phyloP scores from a whole-genome alignment of 2,329 filamentous ascomycete genomes.

The Ophiostoma australiae region DNA sequence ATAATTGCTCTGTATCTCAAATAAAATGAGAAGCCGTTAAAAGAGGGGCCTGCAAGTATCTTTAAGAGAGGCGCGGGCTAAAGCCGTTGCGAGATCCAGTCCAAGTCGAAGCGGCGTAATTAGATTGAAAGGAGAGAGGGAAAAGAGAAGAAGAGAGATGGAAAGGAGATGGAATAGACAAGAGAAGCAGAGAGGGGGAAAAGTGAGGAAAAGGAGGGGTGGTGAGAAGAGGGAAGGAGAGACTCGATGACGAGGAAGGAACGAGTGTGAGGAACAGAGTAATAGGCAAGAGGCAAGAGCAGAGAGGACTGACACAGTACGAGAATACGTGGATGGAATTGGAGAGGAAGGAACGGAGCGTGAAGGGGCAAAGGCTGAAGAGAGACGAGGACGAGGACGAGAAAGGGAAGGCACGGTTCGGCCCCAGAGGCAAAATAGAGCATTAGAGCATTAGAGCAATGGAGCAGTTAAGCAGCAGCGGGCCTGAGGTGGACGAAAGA shows the following conservation, averaged over 20 bases:
- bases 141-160: not conserved
- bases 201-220: not conserved
- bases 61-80: not conserved
- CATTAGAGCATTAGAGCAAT: not conserved
- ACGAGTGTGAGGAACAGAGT: not conserved
- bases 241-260: constrained; percentile 7
- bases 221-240: not conserved
- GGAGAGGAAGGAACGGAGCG: constrained; percentile 15
- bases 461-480: not conserved
- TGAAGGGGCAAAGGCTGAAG: constrained; percentile 1
- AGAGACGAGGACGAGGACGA: not conserved
- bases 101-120: not conserved
- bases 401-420: constrained; percentile 15
- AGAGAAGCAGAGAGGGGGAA: not conserved
- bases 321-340: constrained; percentile 1
- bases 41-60: constrained; percentile 4
- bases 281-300: not conserved
- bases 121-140: not conserved
- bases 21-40: not conserved
- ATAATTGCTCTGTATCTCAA: not conserved
- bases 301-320: not conserved
- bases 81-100: not conserved
- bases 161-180: not conserved
- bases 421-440: not conserved
- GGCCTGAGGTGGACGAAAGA: not conserved